Evolutionary conservation across 176 grass and related monocot genomes (phyloP).

Genomic region (Oryza longistaminata): DNA sequence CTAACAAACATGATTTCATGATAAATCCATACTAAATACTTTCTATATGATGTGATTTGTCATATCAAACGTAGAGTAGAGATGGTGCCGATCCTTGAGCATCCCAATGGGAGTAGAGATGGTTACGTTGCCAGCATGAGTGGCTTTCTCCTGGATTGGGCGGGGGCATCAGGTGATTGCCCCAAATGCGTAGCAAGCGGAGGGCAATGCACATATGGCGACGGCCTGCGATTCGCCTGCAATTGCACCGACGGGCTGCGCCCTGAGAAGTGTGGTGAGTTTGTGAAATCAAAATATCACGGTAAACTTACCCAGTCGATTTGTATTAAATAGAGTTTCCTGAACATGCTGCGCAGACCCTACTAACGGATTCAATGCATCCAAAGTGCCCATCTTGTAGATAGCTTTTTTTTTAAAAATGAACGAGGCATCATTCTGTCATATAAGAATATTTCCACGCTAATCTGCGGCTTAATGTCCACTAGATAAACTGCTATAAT

Average conservation of each 20-base stretch:
- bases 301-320: too few relatives aligned
- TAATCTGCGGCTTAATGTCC: neutral
- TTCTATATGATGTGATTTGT: too few relatives aligned
- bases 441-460: neutral
- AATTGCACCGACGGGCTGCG: neutral
- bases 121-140: neutral
- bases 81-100: neutral
- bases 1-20: too few relatives aligned
- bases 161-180: neutral
- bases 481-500: neutral
- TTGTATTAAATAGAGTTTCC: neutral
- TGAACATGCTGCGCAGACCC: neutral
- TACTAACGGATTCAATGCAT: neutral
- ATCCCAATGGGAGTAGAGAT: neutral
- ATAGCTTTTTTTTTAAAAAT: neutral
- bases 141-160: conserved; percentile 34
- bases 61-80: too few relatives aligned
- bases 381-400: neutral
- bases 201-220: conserved; percentile 4
- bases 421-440: neutral
- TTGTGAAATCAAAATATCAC: neutral
- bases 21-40: too few relatives aligned
- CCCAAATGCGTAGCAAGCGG: conserved; percentile 31
- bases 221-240: neutral
- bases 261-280: conserved; percentile 31